Evolutionary conservation across 2,329 filamentous ascomycete species (phyloP).

Genomic region (Rhexocercosporidium sp.): DNA sequence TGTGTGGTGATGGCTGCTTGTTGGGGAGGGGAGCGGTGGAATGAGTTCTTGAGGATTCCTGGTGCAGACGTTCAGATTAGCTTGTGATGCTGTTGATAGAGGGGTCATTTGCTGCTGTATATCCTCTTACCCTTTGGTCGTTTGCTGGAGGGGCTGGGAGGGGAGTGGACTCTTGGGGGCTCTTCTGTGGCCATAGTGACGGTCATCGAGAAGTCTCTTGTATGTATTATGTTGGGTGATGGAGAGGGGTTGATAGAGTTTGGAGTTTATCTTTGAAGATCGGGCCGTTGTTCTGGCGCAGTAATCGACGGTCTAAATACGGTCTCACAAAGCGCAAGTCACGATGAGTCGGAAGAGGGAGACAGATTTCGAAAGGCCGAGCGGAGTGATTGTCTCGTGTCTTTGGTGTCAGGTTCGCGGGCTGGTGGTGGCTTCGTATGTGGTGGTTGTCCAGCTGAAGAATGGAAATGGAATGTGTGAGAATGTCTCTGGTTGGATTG

Average conservation of each 20-base stretch:
- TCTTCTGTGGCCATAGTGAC: slow-evolving; percentile 36
- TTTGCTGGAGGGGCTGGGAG: slow-evolving; percentile 42
- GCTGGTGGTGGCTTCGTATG: background rate
- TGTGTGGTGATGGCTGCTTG: slow-evolving; percentile 48
- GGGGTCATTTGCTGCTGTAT: slow-evolving; percentile 14
- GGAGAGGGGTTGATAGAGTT: slow-evolving; percentile 10
- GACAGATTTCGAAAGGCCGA: background rate
- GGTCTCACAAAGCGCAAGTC: background rate
- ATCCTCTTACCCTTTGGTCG: slow-evolving; percentile 45
- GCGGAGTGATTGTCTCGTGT: slow-evolving; percentile 12
- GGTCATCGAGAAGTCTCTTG: slow-evolving; percentile 20
- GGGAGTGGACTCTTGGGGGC: slow-evolving; percentile 36
- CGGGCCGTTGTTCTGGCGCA: background rate
- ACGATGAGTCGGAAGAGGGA: background rate
- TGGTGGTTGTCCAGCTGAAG: slow-evolving; percentile 5
- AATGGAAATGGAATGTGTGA: background rate
- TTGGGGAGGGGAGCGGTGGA: slow-evolving; percentile 60
- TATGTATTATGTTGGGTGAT: slow-evolving; percentile 7
- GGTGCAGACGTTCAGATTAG: slow-evolving; percentile 17
- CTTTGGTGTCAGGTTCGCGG: slow-evolving; percentile 16
- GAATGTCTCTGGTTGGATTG: slow-evolving; percentile 13
- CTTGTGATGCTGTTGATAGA: slow-evolving; percentile 6
- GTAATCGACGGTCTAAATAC: background rate
- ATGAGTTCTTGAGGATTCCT: slow-evolving; percentile 97
- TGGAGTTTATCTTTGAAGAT: slow-evolving; percentile 13